phyloP scores from a whole-genome alignment of 2,329 filamentous ascomycete genomes.

The Diaporthe citri region DNA sequence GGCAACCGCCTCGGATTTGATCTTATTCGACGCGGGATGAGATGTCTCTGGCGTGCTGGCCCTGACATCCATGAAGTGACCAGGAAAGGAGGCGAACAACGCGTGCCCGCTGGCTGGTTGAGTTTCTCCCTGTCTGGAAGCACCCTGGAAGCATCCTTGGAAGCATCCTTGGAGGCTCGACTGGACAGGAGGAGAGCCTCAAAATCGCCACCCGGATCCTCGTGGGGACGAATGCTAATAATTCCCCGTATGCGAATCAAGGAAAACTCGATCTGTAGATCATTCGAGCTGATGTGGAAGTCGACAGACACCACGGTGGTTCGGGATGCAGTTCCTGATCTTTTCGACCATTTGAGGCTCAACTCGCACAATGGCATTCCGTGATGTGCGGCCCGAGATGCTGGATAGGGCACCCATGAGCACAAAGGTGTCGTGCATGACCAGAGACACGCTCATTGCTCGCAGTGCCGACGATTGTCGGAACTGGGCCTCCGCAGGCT shows the following conservation, averaged over 20 bases:
- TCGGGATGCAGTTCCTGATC: slow-evolving; percentile 9
- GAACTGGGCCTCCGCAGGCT: neutral
- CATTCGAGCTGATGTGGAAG: neutral
- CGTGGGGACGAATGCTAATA: neutral
- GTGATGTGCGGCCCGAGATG: neutral
- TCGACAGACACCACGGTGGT: neutral
- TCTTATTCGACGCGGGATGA: slow-evolving; percentile 1
- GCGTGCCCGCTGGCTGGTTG: neutral
- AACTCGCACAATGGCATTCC: slow-evolving; percentile 3
- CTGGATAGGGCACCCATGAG: neutral
- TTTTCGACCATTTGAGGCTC: slow-evolving; percentile 20
- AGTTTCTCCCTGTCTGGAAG: slow-evolving; percentile 3
- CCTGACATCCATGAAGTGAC: slow-evolving; percentile 1
- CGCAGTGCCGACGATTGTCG: neutral
- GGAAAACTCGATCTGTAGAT: neutral
- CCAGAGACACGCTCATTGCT: neutral
- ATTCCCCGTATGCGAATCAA: slow-evolving; percentile 14
- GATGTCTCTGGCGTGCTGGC: slow-evolving; percentile 26
- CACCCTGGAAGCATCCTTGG: slow-evolving; percentile 9
- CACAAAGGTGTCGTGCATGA: neutral
- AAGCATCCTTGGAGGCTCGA: slow-evolving; percentile 8
- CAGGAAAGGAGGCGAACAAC: neutral
- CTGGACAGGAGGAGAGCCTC: slow-evolving; percentile 10
- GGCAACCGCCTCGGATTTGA: neutral
- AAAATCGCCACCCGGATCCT: slow-evolving; percentile 29